A percentile compares a stretch with the other conserved stretches of the same genome.
Conservation (phyloP, 129 eudicot species). For the Smallanthus sonchifolius region DNA sequence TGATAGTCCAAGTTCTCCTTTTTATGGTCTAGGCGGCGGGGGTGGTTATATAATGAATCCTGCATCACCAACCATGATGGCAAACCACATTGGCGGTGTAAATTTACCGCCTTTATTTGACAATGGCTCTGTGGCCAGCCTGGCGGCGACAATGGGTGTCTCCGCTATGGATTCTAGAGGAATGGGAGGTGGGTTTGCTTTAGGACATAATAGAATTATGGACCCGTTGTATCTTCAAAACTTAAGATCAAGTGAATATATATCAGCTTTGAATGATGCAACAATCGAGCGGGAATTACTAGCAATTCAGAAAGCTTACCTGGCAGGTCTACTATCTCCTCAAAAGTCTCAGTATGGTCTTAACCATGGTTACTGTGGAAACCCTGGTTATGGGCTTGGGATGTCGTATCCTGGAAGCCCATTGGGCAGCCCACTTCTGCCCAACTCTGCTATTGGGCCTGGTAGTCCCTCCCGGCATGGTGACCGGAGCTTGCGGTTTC, state of each 20-base stretch:
- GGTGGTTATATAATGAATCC: conserved; percentile 53
- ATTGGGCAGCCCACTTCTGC: conserved; percentile 45
- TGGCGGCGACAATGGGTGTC: conserved; percentile 43
- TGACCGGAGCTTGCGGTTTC: conserved; percentile 59
- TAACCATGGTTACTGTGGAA: conserved; percentile 67
- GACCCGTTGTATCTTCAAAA: conserved; percentile 73
- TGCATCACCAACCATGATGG: conserved; percentile 58
- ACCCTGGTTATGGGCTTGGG: conserved; percentile 58
- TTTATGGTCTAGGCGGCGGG: conserved; percentile 41
- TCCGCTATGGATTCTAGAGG: conserved; percentile 55
- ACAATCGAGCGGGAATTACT: conserved; percentile 53
- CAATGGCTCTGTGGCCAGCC: conserved; percentile 34
- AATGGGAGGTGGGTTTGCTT: conserved; percentile 47
- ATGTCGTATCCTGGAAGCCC: conserved; percentile 75
- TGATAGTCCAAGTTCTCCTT: conserved; percentile 61
- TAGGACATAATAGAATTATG: conserved; percentile 50
- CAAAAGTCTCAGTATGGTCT: conserved; percentile 72
- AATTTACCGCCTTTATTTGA: conserved; percentile 51
- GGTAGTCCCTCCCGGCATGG: conserved; percentile 83
- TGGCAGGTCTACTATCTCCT: conserved; percentile 55
- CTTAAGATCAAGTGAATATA: conserved; percentile 57
- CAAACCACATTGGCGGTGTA: conserved; percentile 45
- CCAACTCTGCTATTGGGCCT: conserved; percentile 65
- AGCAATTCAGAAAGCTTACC: conserved; percentile 75
- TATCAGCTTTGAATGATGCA: conserved; percentile 70